Conservation (phyloP, 306 rosid species). For the Quercus dentata region DNA sequence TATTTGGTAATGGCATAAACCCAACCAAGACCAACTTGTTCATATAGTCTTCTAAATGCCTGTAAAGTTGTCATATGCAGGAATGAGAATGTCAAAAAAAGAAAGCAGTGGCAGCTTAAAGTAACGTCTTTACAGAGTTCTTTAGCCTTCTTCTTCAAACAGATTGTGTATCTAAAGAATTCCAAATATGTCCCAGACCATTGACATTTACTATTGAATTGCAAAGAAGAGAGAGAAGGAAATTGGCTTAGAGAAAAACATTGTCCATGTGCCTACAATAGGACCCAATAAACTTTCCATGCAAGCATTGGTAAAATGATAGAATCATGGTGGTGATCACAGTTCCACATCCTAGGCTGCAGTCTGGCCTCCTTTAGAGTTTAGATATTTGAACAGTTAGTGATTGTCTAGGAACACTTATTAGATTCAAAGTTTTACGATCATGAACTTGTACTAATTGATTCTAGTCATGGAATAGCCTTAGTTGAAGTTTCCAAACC, state of each 20-base stretch:
- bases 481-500: neutral
- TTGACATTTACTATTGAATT: neutral
- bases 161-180: neutral
- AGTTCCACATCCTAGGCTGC: neutral
- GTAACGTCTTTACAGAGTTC: neutral
- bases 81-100: neutral
- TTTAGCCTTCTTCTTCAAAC: neutral
- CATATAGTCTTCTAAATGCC: slow-evolving; percentile 88
- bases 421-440: neutral
- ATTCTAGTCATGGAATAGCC: neutral
- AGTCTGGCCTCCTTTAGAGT: neutral
- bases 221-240: neutral
- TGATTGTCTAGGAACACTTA: no score
- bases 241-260: neutral
- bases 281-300: neutral
- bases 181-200: neutral
- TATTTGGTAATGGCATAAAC: slow-evolving; percentile 87
- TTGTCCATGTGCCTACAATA: neutral
- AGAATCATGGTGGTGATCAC: neutral
- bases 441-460: neutral
- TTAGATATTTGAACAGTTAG: neutral
- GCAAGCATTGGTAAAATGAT: neutral
- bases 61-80: slow-evolving; percentile 27
- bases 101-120: no score
- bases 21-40: slow-evolving; percentile 93